Conservation (phyloP, 2,329 filamentous ascomycete genomes). For the Fonsecaea nubica region DNA sequence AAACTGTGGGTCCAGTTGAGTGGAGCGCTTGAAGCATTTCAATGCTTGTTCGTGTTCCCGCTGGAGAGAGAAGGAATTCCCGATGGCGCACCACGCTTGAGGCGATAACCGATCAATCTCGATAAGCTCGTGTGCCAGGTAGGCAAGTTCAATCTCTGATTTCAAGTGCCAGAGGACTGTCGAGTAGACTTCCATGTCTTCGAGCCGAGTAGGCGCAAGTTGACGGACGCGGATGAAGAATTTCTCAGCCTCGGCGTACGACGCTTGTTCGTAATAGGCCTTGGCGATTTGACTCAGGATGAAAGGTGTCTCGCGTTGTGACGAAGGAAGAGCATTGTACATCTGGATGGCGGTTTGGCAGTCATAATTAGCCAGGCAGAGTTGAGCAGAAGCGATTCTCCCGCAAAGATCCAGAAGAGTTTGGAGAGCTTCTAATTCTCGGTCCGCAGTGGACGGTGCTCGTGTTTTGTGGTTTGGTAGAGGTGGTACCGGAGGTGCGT, state of each 20-base stretch:
- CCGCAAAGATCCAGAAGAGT: conserved; percentile 80
- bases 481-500: conserved; percentile 44
- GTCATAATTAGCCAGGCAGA: conserved; percentile 77
- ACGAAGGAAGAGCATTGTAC: conserved; percentile 72
- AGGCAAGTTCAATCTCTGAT: conserved; percentile 87
- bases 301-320: conserved; percentile 90
- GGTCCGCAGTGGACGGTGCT: conserved; percentile 45
- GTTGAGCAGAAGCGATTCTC: conserved; percentile 81
- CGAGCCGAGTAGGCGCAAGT: conserved; percentile 78
- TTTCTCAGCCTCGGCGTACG: conserved; percentile 85
- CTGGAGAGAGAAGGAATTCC: conserved; percentile 91
- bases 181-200: conserved; percentile 98
- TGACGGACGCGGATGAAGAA: conserved; percentile 81
- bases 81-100: conserved; percentile 93
- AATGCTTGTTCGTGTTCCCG: conserved; percentile 94
- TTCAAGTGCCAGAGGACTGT: conserved; percentile 99
- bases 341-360: conserved; percentile 77
- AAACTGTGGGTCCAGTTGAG: conserved; percentile 86
- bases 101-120: conserved; percentile 88
- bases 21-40: conserved; percentile 91
- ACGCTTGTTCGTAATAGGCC: conserved; percentile 87
- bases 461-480: conserved; percentile 44
- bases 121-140: conserved; percentile 86
- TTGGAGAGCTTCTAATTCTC: conserved; percentile 75
- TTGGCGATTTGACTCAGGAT: conserved; percentile 89